A percentile compares a stretch with the other conserved stretches of the same genome.
These are phyloP conservation scores for Thymus quinquecostatus DNA, from an alignment of 257 asterid species.

Conservation along the genomic window DNA sequence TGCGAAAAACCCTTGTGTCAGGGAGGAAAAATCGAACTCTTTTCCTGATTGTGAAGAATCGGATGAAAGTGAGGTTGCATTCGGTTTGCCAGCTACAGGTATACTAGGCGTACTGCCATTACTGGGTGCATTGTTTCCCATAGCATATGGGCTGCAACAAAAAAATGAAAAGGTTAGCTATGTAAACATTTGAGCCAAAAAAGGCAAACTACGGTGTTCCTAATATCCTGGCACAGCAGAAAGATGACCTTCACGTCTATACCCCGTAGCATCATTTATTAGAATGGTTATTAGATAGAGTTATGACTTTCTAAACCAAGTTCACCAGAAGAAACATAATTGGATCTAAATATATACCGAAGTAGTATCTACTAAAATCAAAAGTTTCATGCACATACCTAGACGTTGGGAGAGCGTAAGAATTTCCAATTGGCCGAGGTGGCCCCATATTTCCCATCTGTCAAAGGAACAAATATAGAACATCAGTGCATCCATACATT, in stretches of 20 bases:
- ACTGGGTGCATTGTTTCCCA: slow-evolving; percentile 52
- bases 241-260: not conserved
- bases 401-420: slow-evolving; percentile 53
- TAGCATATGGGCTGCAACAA: slow-evolving; percentile 55
- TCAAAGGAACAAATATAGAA: slow-evolving; percentile 25
- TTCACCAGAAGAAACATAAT: not conserved
- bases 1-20: slow-evolving; percentile 85
- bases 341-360: not conserved
- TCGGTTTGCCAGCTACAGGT: slow-evolving; percentile 50
- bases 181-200: not conserved
- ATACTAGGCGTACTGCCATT: slow-evolving; percentile 48
- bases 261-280: not conserved
- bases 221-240: not conserved
- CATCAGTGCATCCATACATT: slow-evolving; percentile 21
- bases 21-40: slow-evolving; percentile 90
- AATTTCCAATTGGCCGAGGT: slow-evolving; percentile 54
- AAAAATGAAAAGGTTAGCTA: not conserved
- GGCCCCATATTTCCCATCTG: slow-evolving; percentile 74
- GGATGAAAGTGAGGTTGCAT: slow-evolving; percentile 50
- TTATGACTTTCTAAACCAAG: slow-evolving; percentile 15
- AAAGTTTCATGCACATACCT: slow-evolving; percentile 48
- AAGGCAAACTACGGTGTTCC: not conserved
- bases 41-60: slow-evolving; percentile 59
- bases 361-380: slow-evolving; percentile 9
- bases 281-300: slow-evolving; percentile 3